Evolutionary conservation across 2,329 filamentous ascomycete species (phyloP), one percentile per base, ranked within the genome.

Genomic region (Fonsecaea multimorphosa): DNA sequence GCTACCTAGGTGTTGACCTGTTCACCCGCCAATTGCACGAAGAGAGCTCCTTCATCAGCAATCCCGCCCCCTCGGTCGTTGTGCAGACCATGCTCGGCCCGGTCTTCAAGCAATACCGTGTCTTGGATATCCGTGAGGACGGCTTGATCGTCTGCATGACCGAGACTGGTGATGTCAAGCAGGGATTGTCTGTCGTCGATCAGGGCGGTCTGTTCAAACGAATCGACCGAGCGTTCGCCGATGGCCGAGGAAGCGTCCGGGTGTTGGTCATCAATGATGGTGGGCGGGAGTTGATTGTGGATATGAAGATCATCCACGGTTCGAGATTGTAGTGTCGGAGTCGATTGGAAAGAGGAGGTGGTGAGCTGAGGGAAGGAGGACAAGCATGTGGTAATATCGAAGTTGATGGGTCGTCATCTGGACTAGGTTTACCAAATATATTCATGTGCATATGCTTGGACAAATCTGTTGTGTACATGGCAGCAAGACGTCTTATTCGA

Each of bases 91-190:
- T 99, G 93, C 91, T 96, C 73, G 95, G 94, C 75, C 95, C 95
- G 71, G 89, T 98, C 85, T 97, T 98, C 92, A 98, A 98, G 92
- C 95, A 98, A 87, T 99, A 99, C 90, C 93, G 95, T 78, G 94
- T 99, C 79, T 90, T 99, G 70, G 95, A 99, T 85, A 90, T 99
- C 81, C 89, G 93, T 81, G 91, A 96, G 73, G 93, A 89, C 75
- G 85, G 86, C 76, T 82, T 83, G 74, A 81, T 99, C 77, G 92
- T 96, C 73, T 93, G 93, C 85, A 98, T 99, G 93, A 99, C 95
- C 78, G 95, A 99, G 90, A 92, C 90, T 72, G 93, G 95, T 75
- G 94, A 99, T 79, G 93, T 99, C 86, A 98, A 98, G 91, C 93
- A 97, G 84, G 88, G 95, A 75, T 86, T 99, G 66, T 87, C 91